Evolutionary conservation across 2,329 filamentous ascomycete genomes (phyloP).

Genomic region (Plenodomus biglobosus): DNA sequence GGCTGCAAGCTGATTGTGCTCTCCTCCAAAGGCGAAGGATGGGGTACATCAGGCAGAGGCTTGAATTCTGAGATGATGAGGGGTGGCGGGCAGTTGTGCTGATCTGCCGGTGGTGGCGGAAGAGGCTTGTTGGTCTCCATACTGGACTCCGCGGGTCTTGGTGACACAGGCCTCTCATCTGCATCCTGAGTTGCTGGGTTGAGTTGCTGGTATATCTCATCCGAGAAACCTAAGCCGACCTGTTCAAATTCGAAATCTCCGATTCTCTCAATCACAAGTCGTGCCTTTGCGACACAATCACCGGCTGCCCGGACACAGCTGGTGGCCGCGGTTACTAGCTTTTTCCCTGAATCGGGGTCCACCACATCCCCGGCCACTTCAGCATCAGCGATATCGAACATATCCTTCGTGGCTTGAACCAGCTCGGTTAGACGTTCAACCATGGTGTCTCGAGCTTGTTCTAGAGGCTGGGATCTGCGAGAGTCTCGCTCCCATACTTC

Average conservation of each 20-base stretch:
- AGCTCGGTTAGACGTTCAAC: constrained; percentile 78
- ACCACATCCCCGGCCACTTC: constrained; percentile 75
- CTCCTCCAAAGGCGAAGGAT: constrained; percentile 40
- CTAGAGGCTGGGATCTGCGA: constrained; percentile 65
- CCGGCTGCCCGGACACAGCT: constrained; percentile 87
- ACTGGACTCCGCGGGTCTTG: constrained; percentile 15
- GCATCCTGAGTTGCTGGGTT: constrained; percentile 14
- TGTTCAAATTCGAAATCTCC: constrained; percentile 80
- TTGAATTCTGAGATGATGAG: constrained; percentile 61
- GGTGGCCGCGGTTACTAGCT: constrained; percentile 76
- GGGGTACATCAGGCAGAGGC: constrained; percentile 66
- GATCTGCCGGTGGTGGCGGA: constrained; percentile 41
- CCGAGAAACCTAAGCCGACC: constrained; percentile 48
- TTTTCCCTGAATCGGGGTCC: constrained; percentile 74
- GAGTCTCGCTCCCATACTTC: constrained; percentile 77
- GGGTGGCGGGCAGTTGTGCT: constrained; percentile 45
- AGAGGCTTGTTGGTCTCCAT: constrained; percentile 43
- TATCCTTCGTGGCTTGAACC: constrained; percentile 77
- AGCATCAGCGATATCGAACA: constrained; percentile 68
- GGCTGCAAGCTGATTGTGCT: constrained; percentile 29
- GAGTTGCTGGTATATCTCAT: constrained; percentile 40
- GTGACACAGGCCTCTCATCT: constrained; percentile 7
- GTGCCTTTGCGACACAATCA: constrained; percentile 86
- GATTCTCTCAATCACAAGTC: constrained; percentile 80
- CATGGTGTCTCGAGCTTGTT: constrained; percentile 72